Conservation (phyloP, 2,329 filamentous ascomycete genomes). For the Penicillium sp. region DNA sequence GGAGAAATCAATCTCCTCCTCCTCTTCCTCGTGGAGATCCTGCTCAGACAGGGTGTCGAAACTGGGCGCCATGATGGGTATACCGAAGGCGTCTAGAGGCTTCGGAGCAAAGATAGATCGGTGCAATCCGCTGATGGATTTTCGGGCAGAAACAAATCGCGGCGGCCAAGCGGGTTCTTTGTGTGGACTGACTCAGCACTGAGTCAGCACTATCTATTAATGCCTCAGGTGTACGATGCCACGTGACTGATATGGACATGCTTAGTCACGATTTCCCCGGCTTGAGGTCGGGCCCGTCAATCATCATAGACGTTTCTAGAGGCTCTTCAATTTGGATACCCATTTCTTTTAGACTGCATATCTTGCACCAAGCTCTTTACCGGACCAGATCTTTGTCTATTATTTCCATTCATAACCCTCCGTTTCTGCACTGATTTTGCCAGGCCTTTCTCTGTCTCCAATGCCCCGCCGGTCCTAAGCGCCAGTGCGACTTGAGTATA, state of each 20-base stretch:
- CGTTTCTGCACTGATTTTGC: constrained; percentile 2
- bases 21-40: constrained; percentile 85
- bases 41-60: constrained; percentile 92
- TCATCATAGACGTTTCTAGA: constrained; percentile 7
- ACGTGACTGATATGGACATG: neutral
- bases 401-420: neutral
- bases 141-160: constrained; percentile 38
- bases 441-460: constrained; percentile 9
- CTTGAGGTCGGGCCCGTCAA: constrained; percentile 1
- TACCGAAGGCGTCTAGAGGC: constrained; percentile 20
- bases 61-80: constrained; percentile 76
- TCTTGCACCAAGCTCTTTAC: neutral
- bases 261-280: constrained; percentile 8
- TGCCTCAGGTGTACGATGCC: neutral
- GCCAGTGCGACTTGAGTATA: constrained; percentile 34
- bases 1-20: constrained; percentile 91
- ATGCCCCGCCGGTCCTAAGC: constrained; percentile 42
- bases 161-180: constrained; percentile 31
- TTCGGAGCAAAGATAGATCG: constrained; percentile 22
- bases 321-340: constrained; percentile 6
- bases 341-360: constrained; percentile 1
- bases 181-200: constrained; percentile 33
- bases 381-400: neutral
- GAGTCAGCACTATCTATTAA: constrained; percentile 10
- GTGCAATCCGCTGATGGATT: constrained; percentile 27